Conservation (phyloP, 169 alveolate species). For the Plasmodium vinckei region DNA sequence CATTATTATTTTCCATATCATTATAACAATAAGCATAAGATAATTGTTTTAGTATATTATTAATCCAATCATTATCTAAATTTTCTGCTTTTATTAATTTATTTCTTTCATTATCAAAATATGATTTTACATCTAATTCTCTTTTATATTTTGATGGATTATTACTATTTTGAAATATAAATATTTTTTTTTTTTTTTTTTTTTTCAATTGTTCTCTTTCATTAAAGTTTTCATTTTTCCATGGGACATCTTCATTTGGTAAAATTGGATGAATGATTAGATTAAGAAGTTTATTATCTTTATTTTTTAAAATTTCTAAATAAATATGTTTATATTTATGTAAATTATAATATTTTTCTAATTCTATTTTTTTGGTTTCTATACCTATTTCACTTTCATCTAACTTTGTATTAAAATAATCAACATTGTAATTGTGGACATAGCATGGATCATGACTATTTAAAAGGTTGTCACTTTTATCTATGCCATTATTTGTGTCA, state of each 20-base stretch:
- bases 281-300: slow-evolving; percentile 78
- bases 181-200: slow-evolving; percentile 72
- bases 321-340: slow-evolving; percentile 77
- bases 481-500: not conserved
- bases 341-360: slow-evolving; percentile 36
- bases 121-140: slow-evolving; percentile 70
- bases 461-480: not conserved
- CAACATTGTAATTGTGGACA: slow-evolving; percentile 43
- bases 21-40: slow-evolving; percentile 74
- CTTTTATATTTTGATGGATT: no score
- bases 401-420: slow-evolving; percentile 29
- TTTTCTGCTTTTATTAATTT: slow-evolving; percentile 76
- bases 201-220: slow-evolving; percentile 79
- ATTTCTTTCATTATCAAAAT: slow-evolving; percentile 77
- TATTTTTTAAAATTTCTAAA: slow-evolving; percentile 79
- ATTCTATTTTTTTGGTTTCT: slow-evolving; percentile 22
- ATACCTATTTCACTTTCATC: slow-evolving; percentile 54
- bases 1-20: slow-evolving; percentile 45
- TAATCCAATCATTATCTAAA: slow-evolving; percentile 79
- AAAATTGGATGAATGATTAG: slow-evolving; percentile 81
- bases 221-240: slow-evolving; percentile 78
- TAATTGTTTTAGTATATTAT: slow-evolving; percentile 78
- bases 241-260: slow-evolving; percentile 78
- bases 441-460: slow-evolving; percentile 65
- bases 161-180: no score